phyloP scores from a whole-genome alignment of 768 basidiomycete species.

The Lenzites betulinus region DNA sequence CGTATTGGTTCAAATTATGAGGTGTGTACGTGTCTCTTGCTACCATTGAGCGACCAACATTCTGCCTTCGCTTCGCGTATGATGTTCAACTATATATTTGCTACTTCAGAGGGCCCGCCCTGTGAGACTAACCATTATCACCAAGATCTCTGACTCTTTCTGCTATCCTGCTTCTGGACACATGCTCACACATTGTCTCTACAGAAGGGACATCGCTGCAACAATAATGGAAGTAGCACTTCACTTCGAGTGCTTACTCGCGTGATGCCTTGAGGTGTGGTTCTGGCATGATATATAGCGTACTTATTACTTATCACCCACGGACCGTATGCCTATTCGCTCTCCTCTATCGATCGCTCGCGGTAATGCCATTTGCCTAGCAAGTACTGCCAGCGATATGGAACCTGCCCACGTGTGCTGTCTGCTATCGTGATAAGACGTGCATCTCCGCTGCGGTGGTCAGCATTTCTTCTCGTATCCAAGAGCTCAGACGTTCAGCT shows the following conservation, averaged over 20 bases:
- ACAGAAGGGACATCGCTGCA: no score
- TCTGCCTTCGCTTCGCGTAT: conserved; percentile 22
- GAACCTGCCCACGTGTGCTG: not conserved
- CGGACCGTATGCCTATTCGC: no score
- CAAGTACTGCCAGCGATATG: no score
- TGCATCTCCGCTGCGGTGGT: no score
- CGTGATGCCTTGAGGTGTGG: no score
- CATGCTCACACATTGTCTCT: not conserved
- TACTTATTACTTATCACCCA: no score
- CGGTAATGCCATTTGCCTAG: not conserved
- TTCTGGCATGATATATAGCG: no score
- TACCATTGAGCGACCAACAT: conserved; percentile 23
- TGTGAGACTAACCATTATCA: conserved; percentile 76
- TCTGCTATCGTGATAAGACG: not conserved
- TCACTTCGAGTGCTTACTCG: no score
- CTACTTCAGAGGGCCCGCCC: conserved; percentile 83
- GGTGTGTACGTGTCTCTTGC: not conserved
- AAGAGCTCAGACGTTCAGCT: no score
- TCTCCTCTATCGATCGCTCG: not conserved
- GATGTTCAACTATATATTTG: conserved; percentile 64
- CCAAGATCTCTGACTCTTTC: conserved; percentile 74
- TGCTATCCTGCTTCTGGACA: not conserved
- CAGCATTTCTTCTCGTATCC: no score
- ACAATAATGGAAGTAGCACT: no score
- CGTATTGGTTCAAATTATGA: not conserved